Evolutionary conservation across 768 basidiomycete species (phyloP).

Genomic region (Mycena pura): DNA sequence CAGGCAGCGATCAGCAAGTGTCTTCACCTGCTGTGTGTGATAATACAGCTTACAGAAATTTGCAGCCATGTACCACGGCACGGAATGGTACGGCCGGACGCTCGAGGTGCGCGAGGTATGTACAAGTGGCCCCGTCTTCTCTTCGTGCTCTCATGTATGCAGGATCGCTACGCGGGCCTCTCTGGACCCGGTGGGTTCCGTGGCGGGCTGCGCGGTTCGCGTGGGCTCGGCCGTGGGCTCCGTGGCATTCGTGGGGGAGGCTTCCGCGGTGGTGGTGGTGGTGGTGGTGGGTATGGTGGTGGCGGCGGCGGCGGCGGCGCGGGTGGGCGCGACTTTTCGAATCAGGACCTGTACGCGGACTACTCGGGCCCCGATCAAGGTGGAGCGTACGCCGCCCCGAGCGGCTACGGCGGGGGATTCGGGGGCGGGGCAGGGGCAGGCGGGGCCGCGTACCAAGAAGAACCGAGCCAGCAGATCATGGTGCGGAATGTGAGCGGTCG

Average conservation of each 20-base stretch:
- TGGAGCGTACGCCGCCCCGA: conserved; percentile 43
- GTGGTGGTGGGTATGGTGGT: conserved; percentile 49
- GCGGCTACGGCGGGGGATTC: conserved; percentile 39
- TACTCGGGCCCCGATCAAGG: conserved; percentile 88
- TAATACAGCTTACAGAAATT: neutral
- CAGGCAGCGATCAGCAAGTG: conserved; percentile 87
- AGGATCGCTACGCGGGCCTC: conserved; percentile 91
- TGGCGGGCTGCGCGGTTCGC: conserved; percentile 63
- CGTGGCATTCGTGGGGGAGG: conserved; percentile 49
- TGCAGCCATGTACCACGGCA: conserved; percentile 94
- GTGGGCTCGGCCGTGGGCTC: conserved; percentile 40
- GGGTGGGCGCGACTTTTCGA: conserved; percentile 80
- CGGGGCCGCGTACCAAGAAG: conserved; percentile 54
- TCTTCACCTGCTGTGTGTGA: neutral
- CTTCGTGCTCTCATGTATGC: neutral
- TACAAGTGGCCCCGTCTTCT: neutral
- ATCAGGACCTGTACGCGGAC: conserved; percentile 90
- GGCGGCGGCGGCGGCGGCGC: conserved; percentile 51
- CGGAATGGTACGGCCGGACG: conserved; percentile 95
- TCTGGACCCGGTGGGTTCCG: conserved; percentile 67
- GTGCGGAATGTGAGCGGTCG: conserved; percentile 88
- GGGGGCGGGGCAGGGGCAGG: conserved; percentile 37
- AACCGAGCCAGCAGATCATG: conserved; percentile 97
- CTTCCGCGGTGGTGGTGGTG: conserved; percentile 43
- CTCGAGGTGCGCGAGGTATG: conserved; percentile 94